Evolutionary conservation across 352 stramenopile species (phyloP).

Genomic region (Pythium brassicae): DNA sequence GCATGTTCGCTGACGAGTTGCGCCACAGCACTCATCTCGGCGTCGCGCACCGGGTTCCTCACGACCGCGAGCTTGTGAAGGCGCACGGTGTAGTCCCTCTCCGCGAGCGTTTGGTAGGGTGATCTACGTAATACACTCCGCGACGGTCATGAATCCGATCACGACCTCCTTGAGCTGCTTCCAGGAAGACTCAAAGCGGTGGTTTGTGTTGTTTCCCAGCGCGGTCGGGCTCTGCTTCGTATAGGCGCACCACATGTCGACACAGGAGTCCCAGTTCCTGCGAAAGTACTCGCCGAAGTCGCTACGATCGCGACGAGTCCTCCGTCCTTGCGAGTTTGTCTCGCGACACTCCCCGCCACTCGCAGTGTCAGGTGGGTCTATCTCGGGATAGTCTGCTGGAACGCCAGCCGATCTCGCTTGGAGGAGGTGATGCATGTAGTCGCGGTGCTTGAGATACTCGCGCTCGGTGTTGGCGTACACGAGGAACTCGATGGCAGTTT

Average conservation of each 20-base stretch:
- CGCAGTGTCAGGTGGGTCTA: neutral
- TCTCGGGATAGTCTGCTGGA: conserved; percentile 1
- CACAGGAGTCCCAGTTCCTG: conserved; percentile 22
- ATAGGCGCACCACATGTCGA: conserved; percentile 14
- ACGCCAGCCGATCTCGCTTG: neutral
- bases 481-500: conserved; percentile 6
- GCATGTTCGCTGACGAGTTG: conserved; percentile 23
- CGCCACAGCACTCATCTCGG: conserved; percentile 10
- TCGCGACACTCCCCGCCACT: too few species aligned
- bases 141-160: conserved; percentile 13
- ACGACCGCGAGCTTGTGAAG: conserved; percentile 13
- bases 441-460: conserved; percentile 5
- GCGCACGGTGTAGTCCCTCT: conserved; percentile 10
- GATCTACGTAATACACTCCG: conserved; percentile 18
- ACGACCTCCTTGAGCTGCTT: conserved; percentile 21
- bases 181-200: conserved; percentile 20
- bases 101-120: conserved; percentile 15
- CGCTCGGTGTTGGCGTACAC: conserved; percentile 15
- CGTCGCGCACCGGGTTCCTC: conserved; percentile 11
- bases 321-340: neutral
- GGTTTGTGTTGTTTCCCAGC: conserved; percentile 26
- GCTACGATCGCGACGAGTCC: neutral
- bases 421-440: conserved; percentile 10
- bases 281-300: conserved; percentile 18
- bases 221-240: conserved; percentile 8